Evolutionary conservation across 139 green algal species (phyloP), one percentile per base, ranked within the genome.

Genomic region (Marvania coccoides): DNA sequence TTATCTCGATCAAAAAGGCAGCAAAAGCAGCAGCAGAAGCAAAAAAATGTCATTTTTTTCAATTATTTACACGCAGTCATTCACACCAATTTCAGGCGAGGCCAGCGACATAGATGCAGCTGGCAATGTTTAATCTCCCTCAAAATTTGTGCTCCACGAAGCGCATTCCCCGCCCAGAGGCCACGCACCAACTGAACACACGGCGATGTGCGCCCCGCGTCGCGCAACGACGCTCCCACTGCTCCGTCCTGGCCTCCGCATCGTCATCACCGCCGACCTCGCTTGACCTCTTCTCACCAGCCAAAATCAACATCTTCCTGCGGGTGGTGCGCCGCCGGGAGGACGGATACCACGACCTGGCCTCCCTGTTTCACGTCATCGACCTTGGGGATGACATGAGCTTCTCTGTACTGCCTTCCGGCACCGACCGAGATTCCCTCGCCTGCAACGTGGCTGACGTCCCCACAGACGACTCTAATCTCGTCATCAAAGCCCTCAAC

Each of bases 291-390:
- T 94, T 95, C 63, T 95, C 88, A 2, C 88, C 88, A 0, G 90
- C 83, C 31, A 95, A 94, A 85, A 88, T 99, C 66, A 99, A 99
- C 68, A 61, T 98, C 2, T 99, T 99, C 66, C 73, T 99, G 47
- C 72, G 94, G 0, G 74, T 99, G 5, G 71, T 91, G 8, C 48
- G 79, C 3, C 72, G 89, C 9, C 71, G 94, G 0, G 82, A 91
- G n/a, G 94, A 99, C 68, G 94, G 94, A 7, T 99, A 87, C 66
- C 94, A 99, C 71, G 93, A 99, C 63, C 74, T 99, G 53, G 94
- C 94, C 7, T 96, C 88, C 3, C 79, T 99, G 0, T 99, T 98
- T 67, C 93, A 98, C 61, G 87, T 94, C 0, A 97, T 99, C 65
- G 91, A 96, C 75, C 73, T 98, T 24, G 93, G 94, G 0, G 94